Percentiles rank a stretch among this genome's conserved stretches.
Conservation (phyloP, 73 alveolate species). For the Symbiodinium pilosum region DNA sequence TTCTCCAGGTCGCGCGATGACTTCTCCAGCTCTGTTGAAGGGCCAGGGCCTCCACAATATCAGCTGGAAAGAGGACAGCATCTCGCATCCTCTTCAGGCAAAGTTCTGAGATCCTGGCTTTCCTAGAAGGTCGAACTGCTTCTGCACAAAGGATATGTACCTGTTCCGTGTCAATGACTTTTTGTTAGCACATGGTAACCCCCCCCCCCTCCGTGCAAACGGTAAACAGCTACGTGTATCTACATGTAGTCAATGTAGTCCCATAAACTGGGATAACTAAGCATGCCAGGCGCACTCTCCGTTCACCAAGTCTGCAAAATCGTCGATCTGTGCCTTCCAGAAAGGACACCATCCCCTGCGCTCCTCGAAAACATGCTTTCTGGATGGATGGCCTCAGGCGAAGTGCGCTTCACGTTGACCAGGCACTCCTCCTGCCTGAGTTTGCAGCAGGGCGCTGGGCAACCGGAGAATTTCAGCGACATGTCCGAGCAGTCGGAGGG, state of each 20-base stretch:
- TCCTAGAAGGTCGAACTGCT: conserved; percentile 59
- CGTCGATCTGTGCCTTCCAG: conserved; percentile 57
- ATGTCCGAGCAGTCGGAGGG: too few species aligned
- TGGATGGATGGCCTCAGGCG: conserved; percentile 41
- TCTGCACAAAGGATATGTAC: conserved; percentile 80
- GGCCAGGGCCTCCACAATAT: conserved; percentile 65
- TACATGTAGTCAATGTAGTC: too few species aligned
- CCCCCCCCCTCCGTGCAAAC: too few species aligned
- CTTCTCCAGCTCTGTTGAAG: conserved; percentile 68
- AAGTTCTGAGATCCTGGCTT: background rate
- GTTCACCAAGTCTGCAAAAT: conserved; percentile 62
- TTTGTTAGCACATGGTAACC: too few species aligned
- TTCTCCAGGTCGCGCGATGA: conserved; percentile 26
- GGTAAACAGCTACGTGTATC: too few species aligned
- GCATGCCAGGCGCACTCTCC: conserved; percentile 37
- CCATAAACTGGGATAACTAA: too few species aligned
- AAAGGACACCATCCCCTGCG: background rate
- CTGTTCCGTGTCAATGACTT: background rate
- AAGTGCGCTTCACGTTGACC: conserved; percentile 64
- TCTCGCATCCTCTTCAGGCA: background rate
- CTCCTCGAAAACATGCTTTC: background rate
- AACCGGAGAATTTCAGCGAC: background rate
- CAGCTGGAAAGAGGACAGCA: background rate
- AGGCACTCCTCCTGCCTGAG: conserved; percentile 76
- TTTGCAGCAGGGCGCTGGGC: background rate